Base-by-base conservation (phyloP, 345 rosid species). In the Eucalyptus camaldulensis region DNA sequence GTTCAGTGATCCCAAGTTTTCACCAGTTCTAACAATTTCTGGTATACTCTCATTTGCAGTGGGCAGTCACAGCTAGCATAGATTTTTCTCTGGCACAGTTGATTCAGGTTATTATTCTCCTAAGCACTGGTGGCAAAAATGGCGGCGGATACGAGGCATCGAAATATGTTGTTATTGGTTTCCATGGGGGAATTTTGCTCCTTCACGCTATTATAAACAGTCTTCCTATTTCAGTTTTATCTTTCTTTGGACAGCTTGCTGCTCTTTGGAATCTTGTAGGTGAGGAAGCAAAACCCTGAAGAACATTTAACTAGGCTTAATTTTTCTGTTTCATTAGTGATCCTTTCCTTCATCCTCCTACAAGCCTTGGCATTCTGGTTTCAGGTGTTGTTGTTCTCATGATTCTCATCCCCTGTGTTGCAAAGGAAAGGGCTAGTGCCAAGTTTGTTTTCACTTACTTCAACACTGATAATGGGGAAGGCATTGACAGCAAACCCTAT, bases 61-160 rank as follows among this genome's bases (percentile, higher is more conserved):
- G 98, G 99, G 99, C 99, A 72, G 96, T 95, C 45, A 95, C 97
- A 50, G 88, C 97, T 49, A 95, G 97, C 88, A 33, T 95, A 44
- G 97, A 95, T 91, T 95, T 87, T 90, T 95, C 97, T 8, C 95
- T 95, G 50, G 96, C 97, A 45, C 95, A 93, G 91, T 87, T 95
- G 93, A 92, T 95, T 91, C 93, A 93, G 91, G 97, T 95, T 90
- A 95, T 95, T 54, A 93, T 96, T 72, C 99, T 96, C 86, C 99
- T 98, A 50, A 94, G 97, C 92, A 96, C 99, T 4, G 99, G 98
- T 21, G 99, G 99, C 29, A 95, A 94, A 93, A 97, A 95, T 89
- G 99, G 98, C 49, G 99, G 99, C 5, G 99, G 99, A 49, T 98
- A 98, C 45, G 94, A 94, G 86, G 97, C 98, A 86, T 96, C 99